Conservation (phyloP, 768 basidiomycete species). For the Tulasnella sp. region DNA sequence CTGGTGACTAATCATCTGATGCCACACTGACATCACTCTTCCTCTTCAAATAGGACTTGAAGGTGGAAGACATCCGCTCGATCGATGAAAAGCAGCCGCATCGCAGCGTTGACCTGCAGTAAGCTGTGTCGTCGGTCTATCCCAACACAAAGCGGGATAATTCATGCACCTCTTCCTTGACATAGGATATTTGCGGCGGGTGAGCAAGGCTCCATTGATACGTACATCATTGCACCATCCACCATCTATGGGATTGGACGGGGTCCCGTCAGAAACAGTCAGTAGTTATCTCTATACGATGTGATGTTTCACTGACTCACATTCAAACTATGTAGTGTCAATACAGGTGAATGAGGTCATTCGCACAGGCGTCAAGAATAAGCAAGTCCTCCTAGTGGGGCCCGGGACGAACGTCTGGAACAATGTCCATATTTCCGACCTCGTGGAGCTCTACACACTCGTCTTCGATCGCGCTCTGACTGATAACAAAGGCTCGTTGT, state of each 20-base stretch:
- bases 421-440: conserved; percentile 16
- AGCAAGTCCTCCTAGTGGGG: conserved; percentile 10
- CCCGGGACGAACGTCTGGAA: conserved; percentile 14
- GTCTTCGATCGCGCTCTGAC: conserved; percentile 10
- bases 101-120: conserved; percentile 24
- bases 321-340: conserved; percentile 14
- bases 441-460: conserved; percentile 14
- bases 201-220: conserved; percentile 12
- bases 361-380: conserved; percentile 15
- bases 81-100: conserved; percentile 21
- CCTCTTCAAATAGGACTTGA: conserved; percentile 19
- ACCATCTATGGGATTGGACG: conserved; percentile 14
- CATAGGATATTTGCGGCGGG: conserved; percentile 15
- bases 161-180: background rate
- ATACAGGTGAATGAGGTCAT: conserved; percentile 22
- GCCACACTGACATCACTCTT: background rate
- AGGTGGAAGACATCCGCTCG: conserved; percentile 21
- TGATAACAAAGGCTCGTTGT: background rate
- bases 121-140: background rate
- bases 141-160: background rate
- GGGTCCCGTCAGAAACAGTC: conserved; percentile 9
- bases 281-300: background rate
- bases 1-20: no score
- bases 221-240: conserved; percentile 17
- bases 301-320: background rate